Evolutionary conservation across 768 basidiomycete species (phyloP).

Genomic region (Leccinellum albellum): DNA sequence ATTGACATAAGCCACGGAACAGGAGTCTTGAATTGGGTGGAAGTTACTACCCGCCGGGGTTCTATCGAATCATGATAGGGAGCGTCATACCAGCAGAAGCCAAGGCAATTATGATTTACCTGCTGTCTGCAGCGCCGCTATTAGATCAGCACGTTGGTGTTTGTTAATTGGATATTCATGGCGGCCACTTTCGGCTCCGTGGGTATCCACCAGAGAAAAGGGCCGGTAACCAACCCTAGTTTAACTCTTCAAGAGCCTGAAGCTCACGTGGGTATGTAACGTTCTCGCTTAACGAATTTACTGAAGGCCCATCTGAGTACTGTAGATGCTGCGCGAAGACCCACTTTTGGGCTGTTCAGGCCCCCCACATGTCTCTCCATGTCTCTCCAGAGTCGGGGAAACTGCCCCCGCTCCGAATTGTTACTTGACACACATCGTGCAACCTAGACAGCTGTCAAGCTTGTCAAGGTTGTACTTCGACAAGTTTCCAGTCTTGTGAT

Average conservation of each 20-base stretch:
- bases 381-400: not conserved
- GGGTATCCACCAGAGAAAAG: not conserved
- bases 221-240: not conserved
- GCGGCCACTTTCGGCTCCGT: not conserved
- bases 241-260: not conserved
- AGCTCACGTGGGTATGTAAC: not conserved
- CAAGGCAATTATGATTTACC: not conserved
- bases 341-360: not conserved
- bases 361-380: not conserved
- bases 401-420: not conserved
- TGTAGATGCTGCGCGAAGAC: not conserved
- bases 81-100: not conserved
- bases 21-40: not conserved
- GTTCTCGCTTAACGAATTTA: not conserved
- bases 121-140: not conserved
- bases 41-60: not conserved
- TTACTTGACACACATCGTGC: not conserved
- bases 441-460: not conserved
- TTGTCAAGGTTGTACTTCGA: not conserved
- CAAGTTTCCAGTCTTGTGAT: not conserved
- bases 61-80: not conserved
- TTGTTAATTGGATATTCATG: not conserved
- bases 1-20: not conserved
- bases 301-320: not conserved
- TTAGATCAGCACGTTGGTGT: not conserved